Evolutionary conservation across 1,139 yeast species (phyloP), one percentile per base, ranked within the genome.

Genomic region (Hyphopichia wangnamkhiaoensis): DNA sequence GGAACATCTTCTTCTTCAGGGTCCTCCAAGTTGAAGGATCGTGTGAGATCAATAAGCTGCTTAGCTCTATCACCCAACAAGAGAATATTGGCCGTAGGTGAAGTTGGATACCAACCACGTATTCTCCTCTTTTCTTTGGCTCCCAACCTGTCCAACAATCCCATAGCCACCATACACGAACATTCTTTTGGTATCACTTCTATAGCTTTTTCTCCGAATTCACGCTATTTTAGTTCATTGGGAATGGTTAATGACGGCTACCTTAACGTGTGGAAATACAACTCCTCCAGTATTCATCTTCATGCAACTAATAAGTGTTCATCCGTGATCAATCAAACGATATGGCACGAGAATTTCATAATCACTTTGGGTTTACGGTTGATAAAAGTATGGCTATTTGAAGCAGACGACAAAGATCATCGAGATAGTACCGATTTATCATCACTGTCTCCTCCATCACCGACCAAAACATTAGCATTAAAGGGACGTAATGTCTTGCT

Each of bases 181-280:
- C 91, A 84, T 56, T 65, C 76, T 5, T 84, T 80, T 58, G 91
- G 90, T 0, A 65, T 84, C 12, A 66, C 72, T 28, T 61, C 66
- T 7, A 51, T 84, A 13, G 61, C 65, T n/a, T 84, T 84, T 50
- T 76, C 86, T 0, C 79, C 81, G 0, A 77, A 80, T 46, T 81
- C 83, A 42, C 63, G 58, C 29, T 66, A 52, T 43, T 60, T 84
- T 31, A 76, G 84, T 27, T 79, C 87, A 2, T 59, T 83, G 40
- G 91, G 91, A 0, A 63, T 74, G 12, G 63, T 80, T 1, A 81
- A 80, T 47, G 91, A 84, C 52, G 89, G 90, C 2, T 80, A 71
- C 42, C 52, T 84, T 13, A 76, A 80, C 48, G 59, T 84, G 3
- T 84, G 91, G 91, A 64, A 59, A 34, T 12, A 37, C 44, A 34